Conservation (phyloP, 345 rosid genomes). For the Salix purpurea region DNA sequence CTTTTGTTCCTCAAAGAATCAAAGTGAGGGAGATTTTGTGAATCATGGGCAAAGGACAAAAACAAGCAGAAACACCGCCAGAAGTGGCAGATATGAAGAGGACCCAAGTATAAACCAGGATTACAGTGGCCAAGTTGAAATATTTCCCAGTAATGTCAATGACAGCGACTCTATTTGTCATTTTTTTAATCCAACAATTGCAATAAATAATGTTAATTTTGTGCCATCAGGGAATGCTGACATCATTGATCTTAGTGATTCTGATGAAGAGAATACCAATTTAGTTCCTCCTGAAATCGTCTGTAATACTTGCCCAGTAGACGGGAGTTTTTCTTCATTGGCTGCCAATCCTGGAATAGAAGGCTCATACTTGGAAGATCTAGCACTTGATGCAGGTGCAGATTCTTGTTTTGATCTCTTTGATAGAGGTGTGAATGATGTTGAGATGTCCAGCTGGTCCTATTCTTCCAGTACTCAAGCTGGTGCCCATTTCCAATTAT, state of each 20-base stretch:
- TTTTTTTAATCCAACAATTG: constrained; percentile 5
- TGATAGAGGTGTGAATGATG: constrained; percentile 9
- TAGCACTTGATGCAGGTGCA: constrained; percentile 12
- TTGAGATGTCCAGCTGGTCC: constrained; percentile 23
- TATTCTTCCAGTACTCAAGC: constrained; percentile 11
- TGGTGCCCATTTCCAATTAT: constrained; percentile 24
- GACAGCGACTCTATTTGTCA: constrained; percentile 13
- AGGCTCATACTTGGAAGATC: constrained; percentile 17
- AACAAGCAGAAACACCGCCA: constrained; percentile 23
- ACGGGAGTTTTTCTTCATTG: not conserved
- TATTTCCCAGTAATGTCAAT: constrained; percentile 1
- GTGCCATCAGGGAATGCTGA: constrained; percentile 7
- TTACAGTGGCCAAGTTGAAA: constrained; percentile 6
- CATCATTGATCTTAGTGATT: constrained; percentile 35
- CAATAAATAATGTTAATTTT: constrained; percentile 4
- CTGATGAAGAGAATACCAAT: constrained; percentile 33
- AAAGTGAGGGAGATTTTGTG: constrained; percentile 1
- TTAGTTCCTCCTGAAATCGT: constrained; percentile 9
- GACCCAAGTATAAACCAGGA: constrained; percentile 26
- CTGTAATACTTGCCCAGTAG: constrained; percentile 4
- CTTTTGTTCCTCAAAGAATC: constrained; percentile 9
- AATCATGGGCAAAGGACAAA: constrained; percentile 2
- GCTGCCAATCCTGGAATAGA: constrained; percentile 6
- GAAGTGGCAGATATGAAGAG: constrained; percentile 17
- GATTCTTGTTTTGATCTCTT: constrained; percentile 20